Percentiles rank a stretch among this genome's conserved stretches.
Evolutionary conservation across 345 rosid genomes (phyloP).

Genomic region (Acer negundo): DNA sequence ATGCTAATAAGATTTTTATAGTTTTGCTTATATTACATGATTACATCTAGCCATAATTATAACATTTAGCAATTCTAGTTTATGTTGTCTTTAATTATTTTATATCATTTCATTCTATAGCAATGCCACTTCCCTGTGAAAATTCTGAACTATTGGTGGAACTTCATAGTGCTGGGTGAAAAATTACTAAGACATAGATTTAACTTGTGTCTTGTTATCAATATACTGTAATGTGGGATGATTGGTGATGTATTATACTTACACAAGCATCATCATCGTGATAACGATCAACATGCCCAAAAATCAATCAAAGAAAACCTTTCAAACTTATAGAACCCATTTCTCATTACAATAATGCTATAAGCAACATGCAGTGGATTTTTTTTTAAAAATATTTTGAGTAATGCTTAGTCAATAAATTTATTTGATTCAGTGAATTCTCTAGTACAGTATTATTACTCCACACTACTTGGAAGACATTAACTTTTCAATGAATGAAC

Average conservation of each 20-base stretch:
- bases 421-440: conserved; percentile 23
- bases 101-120: neutral
- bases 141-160: neutral
- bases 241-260: neutral
- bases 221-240: neutral
- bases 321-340: conserved; percentile 1
- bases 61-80: neutral
- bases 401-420: neutral
- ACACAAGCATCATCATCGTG: neutral
- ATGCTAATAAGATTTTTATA: neutral
- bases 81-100: neutral
- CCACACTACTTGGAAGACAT: conserved; percentile 91
- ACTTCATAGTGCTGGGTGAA: neutral
- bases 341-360: conserved; percentile 1
- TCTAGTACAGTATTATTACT: conserved; percentile 72
- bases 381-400: neutral
- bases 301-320: neutral
- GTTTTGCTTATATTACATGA: neutral
- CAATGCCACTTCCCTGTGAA: neutral
- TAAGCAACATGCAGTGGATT: neutral
- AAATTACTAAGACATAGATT: neutral
- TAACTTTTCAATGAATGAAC: conserved; percentile 70
- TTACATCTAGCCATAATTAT: neutral
- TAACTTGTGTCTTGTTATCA: neutral
- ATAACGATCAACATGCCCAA: neutral